Percentiles rank a stretch among this genome's conserved stretches.
These are phyloP conservation scores for Aspergillus sp. DNA, from an alignment of 2,329 filamentous ascomycete genomes.

Conservation along the genomic window DNA sequence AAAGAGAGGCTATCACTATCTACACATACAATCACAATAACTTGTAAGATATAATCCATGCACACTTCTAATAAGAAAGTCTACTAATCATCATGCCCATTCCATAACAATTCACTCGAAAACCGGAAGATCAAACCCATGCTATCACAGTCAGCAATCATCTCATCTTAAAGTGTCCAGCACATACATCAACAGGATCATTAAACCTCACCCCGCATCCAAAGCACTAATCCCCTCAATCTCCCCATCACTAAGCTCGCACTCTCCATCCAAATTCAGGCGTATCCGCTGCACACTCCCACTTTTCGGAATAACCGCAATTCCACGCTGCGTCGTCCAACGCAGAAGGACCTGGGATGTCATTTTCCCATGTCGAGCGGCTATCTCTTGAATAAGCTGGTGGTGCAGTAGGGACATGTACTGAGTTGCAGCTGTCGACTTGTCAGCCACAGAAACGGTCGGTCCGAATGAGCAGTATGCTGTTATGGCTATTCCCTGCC, in stretches of 20 bases:
- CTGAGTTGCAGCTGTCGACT: constrained; percentile 62
- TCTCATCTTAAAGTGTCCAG: too few relatives aligned
- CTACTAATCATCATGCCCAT: too few relatives aligned
- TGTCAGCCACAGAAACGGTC: constrained; percentile 72
- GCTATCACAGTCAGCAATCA: too few relatives aligned
- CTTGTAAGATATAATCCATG: too few relatives aligned
- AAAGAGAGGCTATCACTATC: too few relatives aligned
- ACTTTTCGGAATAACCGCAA: constrained; percentile 80
- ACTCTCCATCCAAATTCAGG: constrained; percentile 54
- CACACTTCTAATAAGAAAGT: too few relatives aligned
- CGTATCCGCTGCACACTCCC: constrained; percentile 45
- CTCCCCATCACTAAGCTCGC: constrained; percentile 63
- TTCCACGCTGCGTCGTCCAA: constrained; percentile 78
- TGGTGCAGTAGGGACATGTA: constrained; percentile 68
- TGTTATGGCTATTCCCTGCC: constrained; percentile 66
- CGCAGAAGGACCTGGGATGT: constrained; percentile 77
- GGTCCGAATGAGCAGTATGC: constrained; percentile 82
- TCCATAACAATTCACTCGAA: too few relatives aligned
- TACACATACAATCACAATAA: too few relatives aligned
- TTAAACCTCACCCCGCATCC: constrained; percentile 70
- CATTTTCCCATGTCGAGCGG: constrained; percentile 65
- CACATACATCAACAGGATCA: constrained; percentile 65
- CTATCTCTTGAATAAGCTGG: constrained; percentile 58
- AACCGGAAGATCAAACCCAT: too few relatives aligned
- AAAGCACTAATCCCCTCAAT: constrained; percentile 62